Evolutionary conservation across 208 protist species (phyloP).

Genomic region (Acanthamoeba quina): DNA sequence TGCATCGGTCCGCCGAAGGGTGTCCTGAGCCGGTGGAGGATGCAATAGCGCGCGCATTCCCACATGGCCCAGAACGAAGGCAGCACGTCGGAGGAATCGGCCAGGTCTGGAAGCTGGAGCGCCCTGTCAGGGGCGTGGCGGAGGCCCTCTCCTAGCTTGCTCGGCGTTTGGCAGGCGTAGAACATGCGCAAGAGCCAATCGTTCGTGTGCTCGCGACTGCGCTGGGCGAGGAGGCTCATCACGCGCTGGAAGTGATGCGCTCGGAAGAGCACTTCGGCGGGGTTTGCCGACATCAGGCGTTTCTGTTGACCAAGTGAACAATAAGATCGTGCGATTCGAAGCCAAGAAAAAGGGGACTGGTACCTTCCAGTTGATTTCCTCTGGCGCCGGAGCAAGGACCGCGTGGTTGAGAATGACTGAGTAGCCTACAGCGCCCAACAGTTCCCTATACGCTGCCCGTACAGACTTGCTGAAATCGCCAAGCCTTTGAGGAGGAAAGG

Average conservation of each 20-base stretch:
- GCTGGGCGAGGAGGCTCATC: constrained; percentile 57
- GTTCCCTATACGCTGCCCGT: constrained; percentile 41
- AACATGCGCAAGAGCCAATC: constrained; percentile 66
- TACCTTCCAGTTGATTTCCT: constrained; percentile 58
- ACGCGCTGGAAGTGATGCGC: constrained; percentile 62
- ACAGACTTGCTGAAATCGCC: constrained; percentile 70
- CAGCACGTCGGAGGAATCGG: constrained; percentile 69
- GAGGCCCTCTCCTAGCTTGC: constrained; percentile 3
- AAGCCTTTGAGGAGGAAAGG: constrained; percentile 39
- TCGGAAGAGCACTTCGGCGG: constrained; percentile 4
- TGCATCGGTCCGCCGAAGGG: constrained; percentile 78
- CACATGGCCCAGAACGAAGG: constrained; percentile 79
- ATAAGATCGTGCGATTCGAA: background rate
- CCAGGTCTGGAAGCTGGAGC: background rate
- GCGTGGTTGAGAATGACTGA: constrained; percentile 66
- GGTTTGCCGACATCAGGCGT: background rate
- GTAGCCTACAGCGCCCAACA: constrained; percentile 50
- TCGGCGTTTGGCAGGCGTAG: constrained; percentile 71
- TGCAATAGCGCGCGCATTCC: constrained; percentile 80
- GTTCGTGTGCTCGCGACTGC: background rate
- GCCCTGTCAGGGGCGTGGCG: background rate
- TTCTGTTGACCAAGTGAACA: constrained; percentile 48
- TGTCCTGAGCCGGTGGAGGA: constrained; percentile 75
- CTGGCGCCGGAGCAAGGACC: constrained; percentile 5
- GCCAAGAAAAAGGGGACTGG: background rate